These are phyloP conservation scores for Mycena chlorophos DNA, from an alignment of 768 basidiomycete genomes.

Conservation along the genomic window DNA sequence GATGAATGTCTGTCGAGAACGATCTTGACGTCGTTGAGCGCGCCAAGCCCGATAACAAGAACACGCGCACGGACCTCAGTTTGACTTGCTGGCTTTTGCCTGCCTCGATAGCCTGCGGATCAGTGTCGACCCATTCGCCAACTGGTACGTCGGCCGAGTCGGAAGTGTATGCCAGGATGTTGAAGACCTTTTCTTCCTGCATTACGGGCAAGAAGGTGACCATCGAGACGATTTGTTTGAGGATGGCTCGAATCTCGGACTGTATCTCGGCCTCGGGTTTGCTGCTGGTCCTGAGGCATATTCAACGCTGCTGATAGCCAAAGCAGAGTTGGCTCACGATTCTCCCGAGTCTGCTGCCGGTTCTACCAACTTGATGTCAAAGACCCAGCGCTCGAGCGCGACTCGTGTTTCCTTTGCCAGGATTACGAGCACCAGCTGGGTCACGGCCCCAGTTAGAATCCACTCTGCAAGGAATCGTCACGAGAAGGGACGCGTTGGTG, in stretches of 20 bases:
- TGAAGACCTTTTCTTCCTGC: constrained; percentile 94
- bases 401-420: constrained; percentile 91
- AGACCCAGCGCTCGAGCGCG: constrained; percentile 96
- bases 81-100: constrained; percentile 93
- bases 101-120: constrained; percentile 88
- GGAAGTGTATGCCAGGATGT: constrained; percentile 93
- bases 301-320: constrained; percentile 5
- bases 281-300: constrained; percentile 44
- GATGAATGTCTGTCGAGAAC: constrained; percentile 97
- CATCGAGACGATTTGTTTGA: constrained; percentile 97
- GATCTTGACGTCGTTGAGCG: constrained; percentile 20
- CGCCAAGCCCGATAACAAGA: neutral
- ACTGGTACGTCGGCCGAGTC: constrained; percentile 90
- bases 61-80: constrained; percentile 56
- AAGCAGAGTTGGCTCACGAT: constrained; percentile 37
- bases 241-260: constrained; percentile 94
- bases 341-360: constrained; percentile 51
- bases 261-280: constrained; percentile 90
- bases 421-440: constrained; percentile 92
- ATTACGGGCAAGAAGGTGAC: constrained; percentile 96
- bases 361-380: constrained; percentile 87
- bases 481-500: constrained; percentile 1
- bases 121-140: constrained; percentile 95
- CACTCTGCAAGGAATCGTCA: constrained; percentile 60
- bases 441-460: constrained; percentile 90